These are phyloP conservation scores for Globisporangium perplexum DNA, from an alignment of 352 stramenopile species.

Conservation along the genomic window DNA sequence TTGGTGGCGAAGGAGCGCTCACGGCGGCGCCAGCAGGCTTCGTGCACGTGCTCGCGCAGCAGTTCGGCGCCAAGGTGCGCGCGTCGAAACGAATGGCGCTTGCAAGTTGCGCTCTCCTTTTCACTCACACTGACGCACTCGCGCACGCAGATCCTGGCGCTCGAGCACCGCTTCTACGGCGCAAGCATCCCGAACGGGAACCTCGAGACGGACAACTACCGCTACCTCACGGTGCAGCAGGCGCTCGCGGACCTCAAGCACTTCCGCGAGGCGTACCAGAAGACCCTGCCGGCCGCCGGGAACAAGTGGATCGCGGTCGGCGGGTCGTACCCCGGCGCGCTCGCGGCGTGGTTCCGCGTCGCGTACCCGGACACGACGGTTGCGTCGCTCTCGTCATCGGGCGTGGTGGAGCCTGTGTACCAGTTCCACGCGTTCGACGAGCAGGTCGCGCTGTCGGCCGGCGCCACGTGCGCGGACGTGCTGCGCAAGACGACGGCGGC, in stretches of 20 bases:
- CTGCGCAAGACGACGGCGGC: slow-evolving; percentile 54
- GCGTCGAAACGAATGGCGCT: neutral
- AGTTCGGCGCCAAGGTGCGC: slow-evolving; percentile 64
- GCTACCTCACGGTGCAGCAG: slow-evolving; percentile 79
- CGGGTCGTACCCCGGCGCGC: slow-evolving; percentile 77
- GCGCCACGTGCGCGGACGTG: slow-evolving; percentile 49
- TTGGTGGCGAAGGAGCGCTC: slow-evolving; percentile 75
- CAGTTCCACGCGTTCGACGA: slow-evolving; percentile 83
- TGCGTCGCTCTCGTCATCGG: slow-evolving; percentile 65
- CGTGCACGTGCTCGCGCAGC: slow-evolving; percentile 64
- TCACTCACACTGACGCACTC: too few species aligned
- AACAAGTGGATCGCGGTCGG: slow-evolving; percentile 76
- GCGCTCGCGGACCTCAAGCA: slow-evolving; percentile 81
- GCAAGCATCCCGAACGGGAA: slow-evolving; percentile 76
- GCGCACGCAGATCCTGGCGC: slow-evolving; percentile 51
- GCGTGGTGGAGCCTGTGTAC: slow-evolving; percentile 77
- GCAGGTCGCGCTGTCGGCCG: slow-evolving; percentile 54
- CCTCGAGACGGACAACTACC: slow-evolving; percentile 67
- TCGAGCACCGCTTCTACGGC: slow-evolving; percentile 88
- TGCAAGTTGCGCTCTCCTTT: neutral
- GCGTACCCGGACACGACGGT: slow-evolving; percentile 76
- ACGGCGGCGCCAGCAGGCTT: slow-evolving; percentile 55
- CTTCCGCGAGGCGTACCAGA: slow-evolving; percentile 73
- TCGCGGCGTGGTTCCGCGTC: slow-evolving; percentile 78
- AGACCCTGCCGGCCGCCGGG: slow-evolving; percentile 14